Evolutionary conservation across 2,329 filamentous ascomycete genomes (phyloP).

Genomic region (Colletotrichum noveboracense): DNA sequence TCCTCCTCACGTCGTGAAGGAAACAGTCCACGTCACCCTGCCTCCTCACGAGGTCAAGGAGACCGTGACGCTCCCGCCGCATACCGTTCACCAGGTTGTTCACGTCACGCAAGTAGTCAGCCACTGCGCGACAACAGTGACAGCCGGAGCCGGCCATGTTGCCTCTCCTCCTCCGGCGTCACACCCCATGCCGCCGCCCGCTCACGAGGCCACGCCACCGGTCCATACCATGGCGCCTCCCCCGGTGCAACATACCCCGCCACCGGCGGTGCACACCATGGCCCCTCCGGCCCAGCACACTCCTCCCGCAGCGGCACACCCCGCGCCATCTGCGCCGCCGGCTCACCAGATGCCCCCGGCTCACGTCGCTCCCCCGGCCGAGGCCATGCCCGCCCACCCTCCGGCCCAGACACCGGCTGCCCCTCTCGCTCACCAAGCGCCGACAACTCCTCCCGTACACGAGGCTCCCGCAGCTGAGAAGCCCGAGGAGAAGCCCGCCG

Average conservation of each 20-base stretch:
- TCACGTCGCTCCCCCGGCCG: background rate
- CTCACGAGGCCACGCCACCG: background rate
- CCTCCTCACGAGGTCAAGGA: conserved; percentile 3
- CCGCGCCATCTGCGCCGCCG: background rate
- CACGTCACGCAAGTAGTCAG: background rate
- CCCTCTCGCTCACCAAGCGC: background rate
- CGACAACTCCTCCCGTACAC: background rate
- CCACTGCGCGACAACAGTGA: background rate
- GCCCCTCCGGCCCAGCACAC: background rate
- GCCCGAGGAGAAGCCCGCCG: background rate
- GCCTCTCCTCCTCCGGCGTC: background rate
- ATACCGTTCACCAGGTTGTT: background rate
- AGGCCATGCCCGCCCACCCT: conserved; percentile 5
- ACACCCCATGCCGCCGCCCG: background rate
- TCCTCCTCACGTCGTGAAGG: background rate
- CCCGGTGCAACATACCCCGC: background rate
- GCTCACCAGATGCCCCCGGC: background rate
- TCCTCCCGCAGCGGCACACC: background rate
- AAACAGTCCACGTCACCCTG: conserved; percentile 3
- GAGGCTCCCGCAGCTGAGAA: background rate
- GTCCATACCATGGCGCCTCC: background rate
- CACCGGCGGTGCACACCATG: background rate
- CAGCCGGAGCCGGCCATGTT: background rate
- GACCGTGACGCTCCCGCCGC: background rate
- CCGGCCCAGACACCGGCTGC: background rate